Base-by-base conservation (phyloP, 441 rosid genomes). In the Populus hybrid region DNA sequence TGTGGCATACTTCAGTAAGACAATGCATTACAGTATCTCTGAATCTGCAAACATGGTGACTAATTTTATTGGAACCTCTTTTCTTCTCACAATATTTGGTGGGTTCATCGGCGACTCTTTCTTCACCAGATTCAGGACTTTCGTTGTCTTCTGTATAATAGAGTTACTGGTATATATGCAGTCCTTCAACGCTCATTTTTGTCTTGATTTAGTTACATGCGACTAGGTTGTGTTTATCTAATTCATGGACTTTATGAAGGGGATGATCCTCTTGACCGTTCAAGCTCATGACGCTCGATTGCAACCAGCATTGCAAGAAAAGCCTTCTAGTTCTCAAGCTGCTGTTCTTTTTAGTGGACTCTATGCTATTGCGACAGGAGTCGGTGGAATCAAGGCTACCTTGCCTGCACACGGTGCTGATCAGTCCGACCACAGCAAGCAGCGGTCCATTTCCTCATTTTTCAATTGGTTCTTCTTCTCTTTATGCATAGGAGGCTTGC, bases 381-480 rank as follows among this genome's bases (percentile, higher is more conserved):
- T 85, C 40, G 92, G 92, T 65, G 95, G 95, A 42, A 74, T 88
- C 59, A 89, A 89, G 80, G 93, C 89, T 0, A 26, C 89, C 0
- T 75, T 88, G 81, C 92, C 90, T 21, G 87, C 90, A 18, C 95
- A 88, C 0, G 92, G 95, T 0, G 93, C 89, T 3, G 93, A 89
- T 84, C 93, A 89, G 78, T 76, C 86, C 11, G 88, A 86, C 74
- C 85, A 77, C 34, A 35, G 66, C 69, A 84, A 85, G 14, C 87
- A 68, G 72, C 46, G 80, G n/a, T 80, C 81, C 1, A 46, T 91
- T 76, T 87, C 92, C 7, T 71, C 85, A 8, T 91, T 83, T 80
- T 89, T 89, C 88, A 88, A 81, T 65, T 89, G 95, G 95, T 89
- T 78, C 70, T 91, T 78, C 83, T 91, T 89, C 78, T 84, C 89